phyloP scores from a whole-genome alignment of 768 basidiomycete genomes.

The Mycena vitilis region DNA sequence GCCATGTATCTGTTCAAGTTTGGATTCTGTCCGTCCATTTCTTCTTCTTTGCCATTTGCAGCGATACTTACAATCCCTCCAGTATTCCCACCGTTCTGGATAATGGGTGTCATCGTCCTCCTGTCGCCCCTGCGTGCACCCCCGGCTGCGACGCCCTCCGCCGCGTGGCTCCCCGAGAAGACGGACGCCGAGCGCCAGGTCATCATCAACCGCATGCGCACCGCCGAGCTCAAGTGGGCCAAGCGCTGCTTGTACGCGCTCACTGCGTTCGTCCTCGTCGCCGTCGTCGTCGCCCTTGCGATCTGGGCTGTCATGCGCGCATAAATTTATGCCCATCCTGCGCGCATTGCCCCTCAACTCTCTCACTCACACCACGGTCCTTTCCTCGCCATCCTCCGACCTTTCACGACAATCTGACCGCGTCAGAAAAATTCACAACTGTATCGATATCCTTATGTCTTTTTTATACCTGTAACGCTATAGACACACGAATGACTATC shows the following conservation, averaged over 20 bases:
- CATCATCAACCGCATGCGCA: constrained; percentile 60
- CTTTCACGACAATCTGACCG: constrained; percentile 25
- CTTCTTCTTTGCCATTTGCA: neutral
- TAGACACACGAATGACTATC: neutral
- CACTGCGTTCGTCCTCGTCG: constrained; percentile 55
- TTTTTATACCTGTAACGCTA: constrained; percentile 22
- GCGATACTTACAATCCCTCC: constrained; percentile 18
- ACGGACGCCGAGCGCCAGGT: constrained; percentile 61
- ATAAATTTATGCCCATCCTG: constrained; percentile 16
- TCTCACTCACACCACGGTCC: neutral
- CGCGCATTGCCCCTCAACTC: neutral
- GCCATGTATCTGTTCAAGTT: constrained; percentile 73
- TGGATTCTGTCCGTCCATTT: constrained; percentile 63
- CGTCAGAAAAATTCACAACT: constrained; percentile 27
- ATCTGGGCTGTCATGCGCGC: constrained; percentile 47
- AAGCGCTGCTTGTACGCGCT: constrained; percentile 67
- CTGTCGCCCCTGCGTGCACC: constrained; percentile 63
- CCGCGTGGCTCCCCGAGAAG: constrained; percentile 67
- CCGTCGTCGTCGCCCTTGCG: constrained; percentile 44
- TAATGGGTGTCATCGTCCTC: constrained; percentile 67
- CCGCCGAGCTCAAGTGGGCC: constrained; percentile 67
- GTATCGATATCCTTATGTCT: constrained; percentile 34
- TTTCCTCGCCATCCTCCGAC: neutral
- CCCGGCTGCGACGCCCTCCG: constrained; percentile 42
- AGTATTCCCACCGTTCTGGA: constrained; percentile 77